These are phyloP conservation scores for Aspergillus novoparasiticus DNA, from an alignment of 2,329 filamentous ascomycete species.

Conservation along the genomic window DNA sequence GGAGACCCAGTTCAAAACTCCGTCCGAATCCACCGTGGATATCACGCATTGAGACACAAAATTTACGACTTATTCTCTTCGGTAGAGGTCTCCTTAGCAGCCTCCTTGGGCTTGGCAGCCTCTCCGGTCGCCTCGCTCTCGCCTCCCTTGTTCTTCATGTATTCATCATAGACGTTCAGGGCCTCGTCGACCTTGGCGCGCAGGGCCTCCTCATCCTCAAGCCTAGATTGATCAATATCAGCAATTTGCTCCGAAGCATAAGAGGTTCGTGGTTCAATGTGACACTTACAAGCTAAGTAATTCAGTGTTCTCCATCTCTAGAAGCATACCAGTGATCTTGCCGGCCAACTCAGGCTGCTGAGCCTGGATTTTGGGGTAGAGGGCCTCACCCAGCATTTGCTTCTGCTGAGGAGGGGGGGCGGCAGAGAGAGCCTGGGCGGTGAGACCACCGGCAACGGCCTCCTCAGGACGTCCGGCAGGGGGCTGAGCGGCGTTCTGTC, in stretches of 20 bases:
- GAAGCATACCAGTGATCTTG: conserved; percentile 99
- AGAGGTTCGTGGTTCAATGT: background rate
- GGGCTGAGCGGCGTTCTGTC: conserved; percentile 41
- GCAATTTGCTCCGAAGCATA: background rate
- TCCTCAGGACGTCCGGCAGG: conserved; percentile 45
- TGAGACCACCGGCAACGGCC: conserved; percentile 46
- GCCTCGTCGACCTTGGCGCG: conserved; percentile 97
- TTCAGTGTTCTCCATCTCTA: conserved; percentile 98
- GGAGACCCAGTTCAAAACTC: conserved; percentile 19
- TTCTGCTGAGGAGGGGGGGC: conserved; percentile 80
- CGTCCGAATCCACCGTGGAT: conserved; percentile 13
- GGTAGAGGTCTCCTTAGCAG: conserved; percentile 44
- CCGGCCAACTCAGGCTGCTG: conserved; percentile 95
- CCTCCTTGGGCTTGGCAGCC: conserved; percentile 48
- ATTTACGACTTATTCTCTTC: conserved; percentile 46
- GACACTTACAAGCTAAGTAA: conserved; percentile 87
- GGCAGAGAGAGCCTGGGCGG: conserved; percentile 54
- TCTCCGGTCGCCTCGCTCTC: conserved; percentile 46
- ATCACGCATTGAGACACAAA: conserved; percentile 24
- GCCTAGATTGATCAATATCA: conserved; percentile 54
- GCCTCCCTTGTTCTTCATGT: conserved; percentile 79
- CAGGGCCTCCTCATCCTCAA: conserved; percentile 85
- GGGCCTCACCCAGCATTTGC: conserved; percentile 95
- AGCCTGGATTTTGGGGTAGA: conserved; percentile 97
- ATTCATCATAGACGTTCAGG: conserved; percentile 96